Conservation (phyloP, 805 yeast species). For the Starmerella gropengiesseri region DNA sequence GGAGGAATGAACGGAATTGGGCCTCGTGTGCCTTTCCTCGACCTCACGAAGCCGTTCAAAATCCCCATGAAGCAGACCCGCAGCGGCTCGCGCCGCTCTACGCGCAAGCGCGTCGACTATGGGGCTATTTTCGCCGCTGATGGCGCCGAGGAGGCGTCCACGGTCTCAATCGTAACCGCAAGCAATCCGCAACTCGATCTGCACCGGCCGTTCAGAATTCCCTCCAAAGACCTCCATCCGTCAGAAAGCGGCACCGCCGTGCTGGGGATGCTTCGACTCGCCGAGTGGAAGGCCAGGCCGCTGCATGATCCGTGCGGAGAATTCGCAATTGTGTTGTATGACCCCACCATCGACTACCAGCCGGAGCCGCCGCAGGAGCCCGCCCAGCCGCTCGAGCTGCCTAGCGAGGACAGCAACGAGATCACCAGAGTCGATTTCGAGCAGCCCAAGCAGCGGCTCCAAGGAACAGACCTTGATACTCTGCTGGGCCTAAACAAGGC, state of each 20-base stretch:
- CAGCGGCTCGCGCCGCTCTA: slow-evolving; percentile 8
- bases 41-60: slow-evolving; percentile 15
- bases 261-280: slow-evolving; percentile 66
- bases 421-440: slow-evolving; percentile 14
- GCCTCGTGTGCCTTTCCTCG: slow-evolving; percentile 5
- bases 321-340: slow-evolving; percentile 86
- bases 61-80: slow-evolving; percentile 17
- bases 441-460: slow-evolving; percentile 14
- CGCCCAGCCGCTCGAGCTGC: slow-evolving; percentile 14
- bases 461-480: slow-evolving; percentile 51
- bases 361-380: slow-evolving; percentile 22
- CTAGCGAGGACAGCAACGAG: not conserved
- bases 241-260: slow-evolving; percentile 47
- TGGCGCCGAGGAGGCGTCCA: not conserved
- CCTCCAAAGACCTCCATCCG: slow-evolving; percentile 16
- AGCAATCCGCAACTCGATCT: slow-evolving; percentile 9
- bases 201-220: slow-evolving; percentile 16
- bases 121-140: slow-evolving; percentile 8
- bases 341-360: slow-evolving; percentile 73
- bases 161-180: not conserved
- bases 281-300: slow-evolving; percentile 68
- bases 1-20: slow-evolving; percentile 4
- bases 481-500: slow-evolving; percentile 55
- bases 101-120: slow-evolving; percentile 14
- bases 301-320: slow-evolving; percentile 92